Evolutionary conservation across 106 monocot species (phyloP), one percentile per base, ranked within the genome.

Genomic region (Platanthera zijinensis): DNA sequence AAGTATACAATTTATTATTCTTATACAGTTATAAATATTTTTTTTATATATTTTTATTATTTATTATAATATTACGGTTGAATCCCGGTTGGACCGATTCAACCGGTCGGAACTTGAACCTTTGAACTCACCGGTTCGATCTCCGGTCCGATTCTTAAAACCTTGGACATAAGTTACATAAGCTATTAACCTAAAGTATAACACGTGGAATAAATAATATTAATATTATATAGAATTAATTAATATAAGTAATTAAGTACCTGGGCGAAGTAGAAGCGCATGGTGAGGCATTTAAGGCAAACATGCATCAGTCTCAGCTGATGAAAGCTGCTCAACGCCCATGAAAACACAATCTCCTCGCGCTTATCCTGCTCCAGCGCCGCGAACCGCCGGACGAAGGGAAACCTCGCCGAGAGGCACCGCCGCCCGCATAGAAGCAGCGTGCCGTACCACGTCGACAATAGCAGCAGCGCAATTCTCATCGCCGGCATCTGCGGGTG

Each of bases 391-490:
- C 54, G 79, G 80, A 95, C 81, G 84, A 75, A 95, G 3, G 94
- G 94, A 78, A 87, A 91, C 3, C 46, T 14, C 14, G 54, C 3
- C 8, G 94, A 87, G 39, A 95, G 54, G 82, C 85, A 76, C 76
- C 9, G 48, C 18, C 25, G 25, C 4, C 94, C 94, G 75, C 91
- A 91, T 3, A 95, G 0, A 9, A 83, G 8, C 9, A 95, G 79
- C 2, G 94, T 89, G 30, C 94, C 94, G 52, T 74, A 95, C 94
- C 91, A 87, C 6, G 94, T 91, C 22, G 94, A 91, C 22, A 95
- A 57, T 5, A 91, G 22, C 87, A 89, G 91, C 51, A 95, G 53
- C 2, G 73, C 80, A 50, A 79, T 0, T 32, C 87, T 77, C 6
- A 95, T 18, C 22, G 75, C 5, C 73, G 78, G 47, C 18, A 80